phyloP scores from a whole-genome alignment of 805 yeast genomes.

The Metschnikowia cubensis region DNA sequence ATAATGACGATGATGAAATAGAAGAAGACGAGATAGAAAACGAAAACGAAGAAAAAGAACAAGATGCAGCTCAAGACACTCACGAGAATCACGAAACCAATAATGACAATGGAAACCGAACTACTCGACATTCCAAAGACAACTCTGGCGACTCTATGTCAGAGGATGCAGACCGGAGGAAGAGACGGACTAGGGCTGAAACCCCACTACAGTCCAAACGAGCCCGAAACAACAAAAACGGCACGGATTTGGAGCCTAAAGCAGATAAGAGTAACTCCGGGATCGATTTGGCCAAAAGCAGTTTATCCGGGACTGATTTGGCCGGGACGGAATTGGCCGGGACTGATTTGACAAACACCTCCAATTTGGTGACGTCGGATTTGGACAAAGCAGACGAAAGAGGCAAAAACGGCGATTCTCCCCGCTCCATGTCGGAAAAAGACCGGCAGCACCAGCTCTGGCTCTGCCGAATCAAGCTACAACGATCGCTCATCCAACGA shows the following conservation, averaged over 20 bases:
- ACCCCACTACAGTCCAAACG: conserved; percentile 3
- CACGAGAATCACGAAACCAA: background rate
- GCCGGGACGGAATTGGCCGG: background rate
- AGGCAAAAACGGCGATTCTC: background rate
- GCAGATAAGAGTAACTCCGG: no score
- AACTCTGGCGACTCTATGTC: background rate
- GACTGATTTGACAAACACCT: no score
- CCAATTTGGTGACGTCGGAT: no score
- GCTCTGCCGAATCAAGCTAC: conserved; percentile 47
- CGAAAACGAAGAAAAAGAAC: conserved; percentile 14
- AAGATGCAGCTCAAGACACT: conserved; percentile 11
- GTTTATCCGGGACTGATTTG: background rate
- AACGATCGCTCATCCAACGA: conserved; percentile 46
- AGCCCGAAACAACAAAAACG: conserved; percentile 1
- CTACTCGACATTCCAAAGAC: background rate
- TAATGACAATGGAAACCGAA: background rate
- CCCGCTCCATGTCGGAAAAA: conserved; percentile 26
- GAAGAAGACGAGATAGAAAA: conserved; percentile 3
- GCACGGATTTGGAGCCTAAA: background rate
- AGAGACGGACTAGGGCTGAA: background rate
- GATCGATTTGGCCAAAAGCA: background rate
- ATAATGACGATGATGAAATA: conserved; percentile 6
- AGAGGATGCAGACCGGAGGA: background rate
- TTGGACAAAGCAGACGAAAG: no score
- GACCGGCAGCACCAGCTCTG: conserved; percentile 44